Base-by-base conservation (phyloP, 257 asterid species). In the Scutellaria galericulata region DNA sequence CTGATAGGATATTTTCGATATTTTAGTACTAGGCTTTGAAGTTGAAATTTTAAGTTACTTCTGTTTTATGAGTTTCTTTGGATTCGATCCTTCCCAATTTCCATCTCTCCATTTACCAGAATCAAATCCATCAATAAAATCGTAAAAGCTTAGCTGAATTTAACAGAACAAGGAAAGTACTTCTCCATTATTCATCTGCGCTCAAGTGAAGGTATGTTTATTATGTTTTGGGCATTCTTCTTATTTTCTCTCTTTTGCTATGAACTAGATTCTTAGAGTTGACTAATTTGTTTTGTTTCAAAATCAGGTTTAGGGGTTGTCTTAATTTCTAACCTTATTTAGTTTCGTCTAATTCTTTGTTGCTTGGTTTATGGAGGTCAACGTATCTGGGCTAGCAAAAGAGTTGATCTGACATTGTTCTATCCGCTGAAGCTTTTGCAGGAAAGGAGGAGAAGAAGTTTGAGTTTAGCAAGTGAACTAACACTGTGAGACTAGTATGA, bases 341-440 rank as follows among this genome's bases (percentile, higher is more conserved):
- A 10, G 22, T 47, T 37, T 51, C 2, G 1, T 35, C 9, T 73
- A 14, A 35, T 41, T 7, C 66, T 68, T 67, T 53, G 75, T 39
- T 72, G 78, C 39, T 64, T 76, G 70, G 54, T 35, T 12, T 52
- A 44, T 39, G 65, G 75, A 53, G 80, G 81, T 80, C 78, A 80
- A 80, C 82, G 64, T 64, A 14, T 56, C 20, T 39, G 63, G 56
- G 58, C 6, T 68, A 24, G 27, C 9, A 40, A 55, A 65, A 69
- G 64, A 70, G 59, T 62, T 79, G 31, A 56, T 71, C 57, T 76
- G 62, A 52, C 79, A 81, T 78, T 80, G 75, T 71, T 74, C 24
- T 48, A 51, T 35, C 60, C 46, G 55, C 71, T 70, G 72, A 70
- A 64, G n/a, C 76, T 42, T 41, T 71, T 61, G 74, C 76, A 68